A percentile compares a stretch with the other conserved stretches of the same genome.
These are phyloP conservation scores for Zelonia costaricensis DNA, from an alignment of 208 protist species.

Conservation along the genomic window DNA sequence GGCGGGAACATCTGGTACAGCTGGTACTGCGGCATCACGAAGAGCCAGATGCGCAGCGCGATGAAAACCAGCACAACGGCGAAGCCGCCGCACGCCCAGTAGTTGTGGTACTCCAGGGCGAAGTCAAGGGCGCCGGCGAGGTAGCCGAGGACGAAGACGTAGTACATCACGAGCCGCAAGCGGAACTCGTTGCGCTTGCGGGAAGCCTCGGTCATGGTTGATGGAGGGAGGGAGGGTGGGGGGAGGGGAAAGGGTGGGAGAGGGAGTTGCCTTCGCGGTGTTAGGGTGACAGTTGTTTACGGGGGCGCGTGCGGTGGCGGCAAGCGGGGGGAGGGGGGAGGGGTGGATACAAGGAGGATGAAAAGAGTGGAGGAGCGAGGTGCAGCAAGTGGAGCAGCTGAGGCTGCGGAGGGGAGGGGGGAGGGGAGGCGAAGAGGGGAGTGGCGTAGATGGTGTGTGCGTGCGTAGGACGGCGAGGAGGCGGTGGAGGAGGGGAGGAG, in stretches of 20 bases:
- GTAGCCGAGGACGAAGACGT: conserved; percentile 53
- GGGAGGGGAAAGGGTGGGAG: not conserved
- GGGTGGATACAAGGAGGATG: no score
- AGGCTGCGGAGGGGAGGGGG: no score
- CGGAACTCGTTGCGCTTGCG: conserved; percentile 10
- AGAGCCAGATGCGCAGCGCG: conserved; percentile 32
- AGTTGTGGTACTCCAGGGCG: conserved; percentile 54
- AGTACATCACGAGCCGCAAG: conserved; percentile 37
- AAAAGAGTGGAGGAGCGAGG: no score
- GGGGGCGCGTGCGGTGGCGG: no score
- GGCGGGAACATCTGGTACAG: conserved; percentile 52
- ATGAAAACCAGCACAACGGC: conserved; percentile 49
- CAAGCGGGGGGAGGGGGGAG: no score
- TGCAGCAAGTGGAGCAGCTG: no score
- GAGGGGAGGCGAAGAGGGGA: no score
- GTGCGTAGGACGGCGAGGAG: no score
- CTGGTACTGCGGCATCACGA: conserved; percentile 32
- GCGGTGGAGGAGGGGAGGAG: no score
- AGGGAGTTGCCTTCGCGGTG: no score
- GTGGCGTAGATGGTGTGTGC: no score
- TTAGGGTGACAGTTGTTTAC: no score
- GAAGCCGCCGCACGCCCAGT: conserved; percentile 68
- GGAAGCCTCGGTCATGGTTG: conserved; percentile 10
- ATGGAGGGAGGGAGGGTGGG: not conserved
- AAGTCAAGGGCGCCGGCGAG: conserved; percentile 44